These are phyloP conservation scores for Phytophthora cryptogea DNA, from an alignment of 352 stramenopile genomes.

Conservation along the genomic window DNA sequence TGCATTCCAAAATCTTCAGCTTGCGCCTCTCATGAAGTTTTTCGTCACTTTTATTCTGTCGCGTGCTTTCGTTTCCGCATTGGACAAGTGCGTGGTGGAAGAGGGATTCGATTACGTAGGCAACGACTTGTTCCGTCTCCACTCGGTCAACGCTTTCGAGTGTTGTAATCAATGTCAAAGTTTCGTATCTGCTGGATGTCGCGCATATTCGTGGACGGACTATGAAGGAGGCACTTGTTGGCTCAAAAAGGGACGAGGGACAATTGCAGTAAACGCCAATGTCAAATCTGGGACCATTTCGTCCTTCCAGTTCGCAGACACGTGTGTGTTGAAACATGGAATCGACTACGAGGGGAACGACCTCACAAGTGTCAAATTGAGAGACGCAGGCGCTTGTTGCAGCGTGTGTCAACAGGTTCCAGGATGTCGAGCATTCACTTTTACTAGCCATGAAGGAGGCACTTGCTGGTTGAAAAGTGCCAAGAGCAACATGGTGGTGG, in stretches of 20 bases:
- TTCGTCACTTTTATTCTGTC: neutral
- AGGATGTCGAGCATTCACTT: slow-evolving; percentile 46
- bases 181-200: slow-evolving; percentile 26
- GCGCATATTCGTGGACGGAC: slow-evolving; percentile 55
- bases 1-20: slow-evolving; percentile 12
- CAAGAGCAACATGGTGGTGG: slow-evolving; percentile 34
- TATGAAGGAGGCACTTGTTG: slow-evolving; percentile 54
- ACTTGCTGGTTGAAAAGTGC: slow-evolving; percentile 40
- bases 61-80: neutral
- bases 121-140: slow-evolving; percentile 36
- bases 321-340: slow-evolving; percentile 28
- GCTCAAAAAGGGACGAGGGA: slow-evolving; percentile 54
- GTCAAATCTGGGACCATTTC: slow-evolving; percentile 31
- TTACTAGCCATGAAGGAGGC: slow-evolving; percentile 25
- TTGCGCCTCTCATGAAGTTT: slow-evolving; percentile 1
- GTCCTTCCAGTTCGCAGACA: slow-evolving; percentile 20
- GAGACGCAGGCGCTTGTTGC: slow-evolving; percentile 25
- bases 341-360: slow-evolving; percentile 35
- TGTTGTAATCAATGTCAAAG: slow-evolving; percentile 34
- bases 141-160: slow-evolving; percentile 9
- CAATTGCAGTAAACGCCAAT: slow-evolving; percentile 22
- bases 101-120: slow-evolving; percentile 40
- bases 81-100: slow-evolving; percentile 27
- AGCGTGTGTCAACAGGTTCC: slow-evolving; percentile 23
- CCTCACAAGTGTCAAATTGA: slow-evolving; percentile 16